phyloP scores from a whole-genome alignment of 2,329 filamentous ascomycete genomes.

The Septoria linicola region DNA sequence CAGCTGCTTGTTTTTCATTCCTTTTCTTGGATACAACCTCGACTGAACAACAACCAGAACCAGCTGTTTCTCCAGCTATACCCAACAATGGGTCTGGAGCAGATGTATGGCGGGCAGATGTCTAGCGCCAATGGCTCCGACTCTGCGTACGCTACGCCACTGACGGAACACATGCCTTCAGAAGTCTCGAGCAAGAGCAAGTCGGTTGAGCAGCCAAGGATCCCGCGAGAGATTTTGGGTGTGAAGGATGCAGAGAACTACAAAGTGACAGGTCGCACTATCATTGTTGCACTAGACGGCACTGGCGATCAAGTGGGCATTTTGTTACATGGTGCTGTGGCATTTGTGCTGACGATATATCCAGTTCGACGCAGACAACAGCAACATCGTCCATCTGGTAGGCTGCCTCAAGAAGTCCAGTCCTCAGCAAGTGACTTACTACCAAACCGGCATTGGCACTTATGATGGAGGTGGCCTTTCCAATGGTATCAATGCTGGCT shows the following conservation, averaged over 20 bases:
- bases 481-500: conserved; percentile 41
- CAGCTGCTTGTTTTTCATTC: conserved; percentile 1
- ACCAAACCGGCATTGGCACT: conserved; percentile 50
- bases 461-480: conserved; percentile 44
- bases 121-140: conserved; percentile 4
- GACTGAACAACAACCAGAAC: neutral
- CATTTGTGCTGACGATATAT: neutral
- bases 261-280: conserved; percentile 32
- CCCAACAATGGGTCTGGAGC: conserved; percentile 8
- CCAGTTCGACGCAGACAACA: conserved; percentile 46
- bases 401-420: conserved; percentile 47
- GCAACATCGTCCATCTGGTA: conserved; percentile 48
- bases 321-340: neutral
- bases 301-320: conserved; percentile 42
- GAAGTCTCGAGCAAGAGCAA: neutral
- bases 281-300: conserved; percentile 47
- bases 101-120: conserved; percentile 12
- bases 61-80: neutral
- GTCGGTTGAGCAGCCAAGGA: conserved; percentile 10
- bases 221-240: conserved; percentile 36
- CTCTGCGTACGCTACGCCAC: conserved; percentile 8
- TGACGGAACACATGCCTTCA: conserved; percentile 6
- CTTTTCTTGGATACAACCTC: neutral
- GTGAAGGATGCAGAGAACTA: conserved; percentile 28
- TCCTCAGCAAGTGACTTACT: conserved; percentile 42